Percentiles rank a stretch among this genome's conserved stretches.
Evolutionary conservation across 192 early-diverging fungal genomes (phyloP).

Genomic region (Fimicolochytrium jonesii): DNA sequence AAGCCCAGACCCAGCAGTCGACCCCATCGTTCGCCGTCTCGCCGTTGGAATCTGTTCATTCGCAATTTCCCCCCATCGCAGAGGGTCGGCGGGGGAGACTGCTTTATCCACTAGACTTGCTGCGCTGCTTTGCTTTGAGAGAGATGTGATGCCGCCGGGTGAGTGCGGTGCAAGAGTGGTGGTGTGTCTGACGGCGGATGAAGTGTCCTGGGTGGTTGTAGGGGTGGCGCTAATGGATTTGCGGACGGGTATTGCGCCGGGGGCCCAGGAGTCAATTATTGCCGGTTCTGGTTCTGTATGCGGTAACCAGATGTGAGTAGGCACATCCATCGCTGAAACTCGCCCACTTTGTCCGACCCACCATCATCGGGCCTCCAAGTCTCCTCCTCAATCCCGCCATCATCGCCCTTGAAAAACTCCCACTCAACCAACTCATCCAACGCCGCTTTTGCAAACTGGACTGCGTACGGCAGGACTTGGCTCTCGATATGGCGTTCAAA

Average conservation of each 20-base stretch:
- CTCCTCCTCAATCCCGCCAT: conserved; percentile 31
- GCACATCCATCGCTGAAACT: not conserved
- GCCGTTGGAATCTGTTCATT: not conserved
- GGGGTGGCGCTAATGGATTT: not conserved
- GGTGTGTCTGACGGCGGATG: conserved; percentile 1
- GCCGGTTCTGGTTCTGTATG: conserved; percentile 40
- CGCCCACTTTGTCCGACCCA: conserved; percentile 9
- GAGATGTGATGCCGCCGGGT: not conserved
- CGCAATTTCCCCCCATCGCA: not conserved
- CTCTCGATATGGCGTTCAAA: conserved; percentile 57
- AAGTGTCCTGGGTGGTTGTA: too few species aligned
- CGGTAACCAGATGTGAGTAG: not conserved
- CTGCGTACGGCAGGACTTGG: conserved; percentile 55
- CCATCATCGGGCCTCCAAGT: conserved; percentile 52
- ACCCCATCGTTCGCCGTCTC: too few species aligned
- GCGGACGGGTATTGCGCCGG: conserved; percentile 39
- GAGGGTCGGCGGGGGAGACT: not conserved
- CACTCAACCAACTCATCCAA: conserved; percentile 43
- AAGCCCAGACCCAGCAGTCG: too few species aligned
- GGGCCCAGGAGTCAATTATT: conserved; percentile 42
- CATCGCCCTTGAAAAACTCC: conserved; percentile 48
- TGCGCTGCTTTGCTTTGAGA: not conserved
- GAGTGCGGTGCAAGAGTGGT: not conserved
- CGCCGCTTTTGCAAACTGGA: conserved; percentile 44
- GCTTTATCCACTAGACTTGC: not conserved